phyloP scores from a whole-genome alignment of 306 rosid genomes.

The Quercus glauca region DNA sequence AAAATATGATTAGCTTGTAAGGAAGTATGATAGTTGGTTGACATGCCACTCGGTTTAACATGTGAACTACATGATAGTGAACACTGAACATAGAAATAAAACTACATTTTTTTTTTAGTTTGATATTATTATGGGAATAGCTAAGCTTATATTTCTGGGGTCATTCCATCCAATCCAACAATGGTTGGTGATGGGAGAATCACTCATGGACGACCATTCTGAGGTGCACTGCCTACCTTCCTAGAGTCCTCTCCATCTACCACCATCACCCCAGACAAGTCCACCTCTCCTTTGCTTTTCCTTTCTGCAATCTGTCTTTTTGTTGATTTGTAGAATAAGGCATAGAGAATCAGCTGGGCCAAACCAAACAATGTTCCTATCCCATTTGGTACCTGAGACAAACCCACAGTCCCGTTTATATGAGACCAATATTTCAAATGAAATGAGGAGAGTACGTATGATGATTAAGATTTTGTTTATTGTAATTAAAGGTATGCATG shows the following conservation, averaged over 20 bases:
- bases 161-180: background rate
- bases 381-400: slow-evolving; percentile 79
- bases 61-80: too few relatives aligned
- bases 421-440: background rate
- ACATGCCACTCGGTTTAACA: too few relatives aligned
- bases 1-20: too few relatives aligned
- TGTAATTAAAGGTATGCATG: too few relatives aligned
- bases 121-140: background rate
- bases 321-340: slow-evolving; percentile 74
- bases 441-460: too few relatives aligned
- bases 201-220: background rate
- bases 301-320: slow-evolving; percentile 54
- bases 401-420: background rate
- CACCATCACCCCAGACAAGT: slow-evolving; percentile 39
- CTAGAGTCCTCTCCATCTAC: background rate
- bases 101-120: background rate
- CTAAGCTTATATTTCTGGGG: background rate
- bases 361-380: slow-evolving; percentile 53
- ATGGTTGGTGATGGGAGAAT: background rate
- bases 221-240: background rate
- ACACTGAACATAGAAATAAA: background rate
- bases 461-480: too few relatives aligned
- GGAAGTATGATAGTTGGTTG: too few relatives aligned
- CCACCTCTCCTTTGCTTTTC: slow-evolving; percentile 28
- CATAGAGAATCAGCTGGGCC: slow-evolving; percentile 72